A percentile compares a stretch with the other conserved stretches of the same genome.
phyloP scores from a whole-genome alignment of 306 rosid genomes.

The Castanopsis chinensis region DNA sequence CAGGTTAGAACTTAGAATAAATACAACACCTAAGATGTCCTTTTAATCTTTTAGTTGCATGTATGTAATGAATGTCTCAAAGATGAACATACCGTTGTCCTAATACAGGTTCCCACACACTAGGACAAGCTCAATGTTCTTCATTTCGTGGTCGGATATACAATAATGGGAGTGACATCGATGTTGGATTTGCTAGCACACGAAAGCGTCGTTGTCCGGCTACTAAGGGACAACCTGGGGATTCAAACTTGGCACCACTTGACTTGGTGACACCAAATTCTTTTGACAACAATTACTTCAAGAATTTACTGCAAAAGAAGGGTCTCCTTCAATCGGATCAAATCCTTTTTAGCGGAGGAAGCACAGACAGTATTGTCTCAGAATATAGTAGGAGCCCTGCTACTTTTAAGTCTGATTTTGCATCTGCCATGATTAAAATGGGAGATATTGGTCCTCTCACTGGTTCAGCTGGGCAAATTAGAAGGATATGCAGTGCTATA shows the following conservation, averaged over 20 bases:
- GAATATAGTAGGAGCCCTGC: slow-evolving; percentile 1
- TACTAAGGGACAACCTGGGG: too few species aligned
- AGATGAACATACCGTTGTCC: too few species aligned
- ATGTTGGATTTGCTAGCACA: slow-evolving; percentile 11
- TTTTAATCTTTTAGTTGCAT: too few species aligned
- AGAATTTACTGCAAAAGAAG: slow-evolving; percentile 28
- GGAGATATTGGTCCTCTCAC: background rate
- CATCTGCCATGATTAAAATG: slow-evolving; percentile 3
- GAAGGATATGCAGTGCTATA: background rate
- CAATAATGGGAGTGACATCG: slow-evolving; percentile 2
- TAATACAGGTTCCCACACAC: background rate
- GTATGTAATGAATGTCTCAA: too few species aligned
- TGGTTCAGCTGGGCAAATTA: slow-evolving; percentile 5
- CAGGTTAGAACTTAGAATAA: background rate
- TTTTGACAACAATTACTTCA: slow-evolving; percentile 33
- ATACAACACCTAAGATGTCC: too few species aligned
- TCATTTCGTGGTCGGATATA: background rate
- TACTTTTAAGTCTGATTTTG: slow-evolving; percentile 8
- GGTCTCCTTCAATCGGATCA: slow-evolving; percentile 22
- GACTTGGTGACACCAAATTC: slow-evolving; percentile 34
- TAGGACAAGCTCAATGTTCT: slow-evolving; percentile 9
- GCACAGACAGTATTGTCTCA: background rate
- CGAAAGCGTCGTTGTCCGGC: background rate
- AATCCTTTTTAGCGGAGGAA: background rate
- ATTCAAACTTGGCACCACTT: slow-evolving; percentile 18